Evolutionary conservation across 768 basidiomycete species (phyloP), one percentile per base, ranked within the genome.

Genomic region (Sarcodon aspratus): DNA sequence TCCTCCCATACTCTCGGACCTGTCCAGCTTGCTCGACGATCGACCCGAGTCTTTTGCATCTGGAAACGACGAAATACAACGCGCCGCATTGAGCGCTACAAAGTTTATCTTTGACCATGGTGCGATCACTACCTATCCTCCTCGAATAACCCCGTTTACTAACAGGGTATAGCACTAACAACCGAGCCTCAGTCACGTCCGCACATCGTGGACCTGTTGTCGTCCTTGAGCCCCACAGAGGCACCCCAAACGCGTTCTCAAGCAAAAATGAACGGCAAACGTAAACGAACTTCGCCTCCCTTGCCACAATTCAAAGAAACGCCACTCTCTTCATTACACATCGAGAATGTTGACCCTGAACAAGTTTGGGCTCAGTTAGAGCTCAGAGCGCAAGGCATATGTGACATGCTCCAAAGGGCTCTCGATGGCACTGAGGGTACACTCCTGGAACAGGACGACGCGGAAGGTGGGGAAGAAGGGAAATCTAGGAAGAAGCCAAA

Each of bases 301-400:
- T 44, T 48, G 8, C 54, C 59, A 4, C 10, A 63, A 9, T 69
- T 81, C 45, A 59, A 69, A 46, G 67, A 67, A 21, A 96, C 95
- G 0, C 93, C 93, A 6, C 63, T 97, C 3, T 69, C 78, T 7
- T 76, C 76, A 34, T 74, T 99, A 15, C 86, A 80, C 51, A 69
- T 82, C 10, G 79, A 90, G 17, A 82, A 75, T 13, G 82, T 96
- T 78, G 84, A 81, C 55, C 74, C 78, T 18, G 87, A 89, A 49
- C 93, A 95, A 62, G 70, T 97, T 27, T 99, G 95, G 95, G 83
- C 82, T 36, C 95, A 99, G 66, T 63, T 98, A 48, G 95, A 98
- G 59, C 69, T 99, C 48, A 71, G 89, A 40, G 70, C 82, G 12
- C 75, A 79, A 52, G 75, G 73, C 42, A 68, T 97, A 18, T 85